Base-by-base conservation (phyloP, 148 eudicot species). In the Rhododendron simsii region DNA sequence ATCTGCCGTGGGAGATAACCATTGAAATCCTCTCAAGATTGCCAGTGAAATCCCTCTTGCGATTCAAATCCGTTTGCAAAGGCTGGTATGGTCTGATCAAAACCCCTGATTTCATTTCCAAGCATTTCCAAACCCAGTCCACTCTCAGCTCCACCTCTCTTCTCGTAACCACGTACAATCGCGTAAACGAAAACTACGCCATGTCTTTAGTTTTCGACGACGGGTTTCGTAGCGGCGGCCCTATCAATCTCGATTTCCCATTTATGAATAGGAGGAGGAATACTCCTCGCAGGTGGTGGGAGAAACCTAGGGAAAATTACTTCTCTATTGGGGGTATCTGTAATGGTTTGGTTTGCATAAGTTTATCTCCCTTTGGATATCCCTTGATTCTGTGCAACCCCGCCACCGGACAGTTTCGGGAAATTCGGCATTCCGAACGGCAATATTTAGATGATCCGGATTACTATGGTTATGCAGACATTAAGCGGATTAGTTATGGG, bases 21-120 rank as follows among this genome's bases (percentile, higher is more conserved):
- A 11, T 12, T 12, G 50, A 48, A 48, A 48, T 48, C 13, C 50
- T 48, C 7, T 9, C 50, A 7, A 48, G 50, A 7, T 48, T 48
- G 50, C 50, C 50, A 0, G 12, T 10, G 55, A 50, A 50, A 50
- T 50, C 55, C 55, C 55, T 50, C 55, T 50, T 50, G 55, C 55
- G 15, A 50, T 11, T 50, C 14, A 50, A 50, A 67, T 83, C 53
- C 20, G 77, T 83, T 4, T 83, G 85, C 23, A 83, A 83, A 83
- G 20, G n/a, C 12, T 65, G 85, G 85, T 37, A 67, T 33, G n/a
- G 37, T 30, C 74, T 83, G 6, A 83, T 83, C 21, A 67, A 21
- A 35, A 65, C n/a, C 78, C 47, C 59, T 59, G 45, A 35, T 83
- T 83, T 83, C 59, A 44, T 83, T 47, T 16, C 48, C 20, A 16